phyloP scores from a whole-genome alignment of 768 basidiomycete genomes.

The Crucibulum laeve region DNA sequence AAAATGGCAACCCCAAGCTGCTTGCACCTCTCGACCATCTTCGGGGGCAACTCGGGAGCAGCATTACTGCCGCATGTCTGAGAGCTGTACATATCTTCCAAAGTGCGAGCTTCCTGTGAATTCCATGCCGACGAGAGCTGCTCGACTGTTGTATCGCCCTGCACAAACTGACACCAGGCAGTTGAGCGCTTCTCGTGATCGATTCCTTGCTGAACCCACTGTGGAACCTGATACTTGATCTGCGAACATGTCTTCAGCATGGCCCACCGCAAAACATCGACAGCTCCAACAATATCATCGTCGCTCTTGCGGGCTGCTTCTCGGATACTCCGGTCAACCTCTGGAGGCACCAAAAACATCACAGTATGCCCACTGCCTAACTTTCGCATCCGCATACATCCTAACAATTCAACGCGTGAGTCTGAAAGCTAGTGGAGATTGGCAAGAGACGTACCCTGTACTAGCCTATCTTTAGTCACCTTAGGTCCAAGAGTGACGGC shows the following conservation, averaged over 20 bases:
- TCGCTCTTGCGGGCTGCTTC: slow-evolving; percentile 9
- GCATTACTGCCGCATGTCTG: not conserved
- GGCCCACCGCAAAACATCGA: slow-evolving; percentile 38
- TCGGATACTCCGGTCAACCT: slow-evolving; percentile 34
- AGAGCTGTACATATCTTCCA: slow-evolving; percentile 29
- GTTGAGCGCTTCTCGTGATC: slow-evolving; percentile 22
- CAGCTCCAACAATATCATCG: slow-evolving; percentile 7
- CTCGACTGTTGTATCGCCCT: slow-evolving; percentile 2
- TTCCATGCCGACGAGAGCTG: slow-evolving; percentile 25
- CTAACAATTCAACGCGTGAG: slow-evolving; percentile 18
- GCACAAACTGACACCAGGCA: slow-evolving; percentile 9
- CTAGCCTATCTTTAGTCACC: slow-evolving; percentile 46
- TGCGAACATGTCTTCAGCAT: slow-evolving; percentile 39
- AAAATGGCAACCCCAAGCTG: slow-evolving; percentile 22
- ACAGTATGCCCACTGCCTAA: slow-evolving; percentile 43
- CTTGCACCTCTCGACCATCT: slow-evolving; percentile 15
- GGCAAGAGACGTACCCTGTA: slow-evolving; percentile 34
- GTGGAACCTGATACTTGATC: slow-evolving; percentile 32
- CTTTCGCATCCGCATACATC: slow-evolving; percentile 51
- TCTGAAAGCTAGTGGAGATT: not conserved
- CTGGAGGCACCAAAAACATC: slow-evolving; percentile 41
- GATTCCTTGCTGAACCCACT: slow-evolving; percentile 37
- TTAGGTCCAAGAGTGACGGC: slow-evolving; percentile 47
- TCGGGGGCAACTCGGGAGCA: not conserved
- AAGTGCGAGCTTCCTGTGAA: slow-evolving; percentile 29